These are phyloP conservation scores for Pichia ethanolica DNA, from an alignment of 805 yeast species.

Conservation along the genomic window DNA sequence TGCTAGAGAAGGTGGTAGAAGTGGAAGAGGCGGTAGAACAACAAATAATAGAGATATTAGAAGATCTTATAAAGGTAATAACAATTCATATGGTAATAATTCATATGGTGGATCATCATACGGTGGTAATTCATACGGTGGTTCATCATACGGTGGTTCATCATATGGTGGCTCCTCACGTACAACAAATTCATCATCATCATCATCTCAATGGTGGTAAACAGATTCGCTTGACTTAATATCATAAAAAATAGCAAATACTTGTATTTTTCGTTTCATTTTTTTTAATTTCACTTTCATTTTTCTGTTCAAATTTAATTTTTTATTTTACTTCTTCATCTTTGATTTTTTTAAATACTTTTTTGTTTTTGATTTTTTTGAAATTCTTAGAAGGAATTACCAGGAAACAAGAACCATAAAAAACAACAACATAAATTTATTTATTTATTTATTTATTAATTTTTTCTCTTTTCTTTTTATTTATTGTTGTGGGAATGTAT, in stretches of 20 bases:
- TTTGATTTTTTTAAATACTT: neutral
- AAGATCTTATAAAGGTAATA: conserved; percentile 19
- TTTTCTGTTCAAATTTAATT: neutral
- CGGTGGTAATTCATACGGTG: conserved; percentile 20
- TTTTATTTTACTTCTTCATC: neutral
- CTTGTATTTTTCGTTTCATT: neutral
- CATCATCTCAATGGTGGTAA: conserved; percentile 31
- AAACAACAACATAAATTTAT: too few species aligned
- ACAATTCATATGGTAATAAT: conserved; percentile 15
- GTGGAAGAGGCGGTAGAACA: conserved; percentile 33
- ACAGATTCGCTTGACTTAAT: neutral
- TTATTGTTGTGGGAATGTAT: too few species aligned
- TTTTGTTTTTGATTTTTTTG: neutral
- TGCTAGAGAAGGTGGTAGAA: conserved; percentile 64
- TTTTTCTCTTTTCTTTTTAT: too few species aligned
- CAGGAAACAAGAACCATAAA: too few species aligned
- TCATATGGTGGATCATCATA: conserved; percentile 22
- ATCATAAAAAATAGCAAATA: too few species aligned
- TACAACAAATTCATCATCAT: conserved; percentile 7
- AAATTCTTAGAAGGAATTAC: too few species aligned
- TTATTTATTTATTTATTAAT: too few species aligned
- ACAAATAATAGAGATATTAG: conserved; percentile 12
- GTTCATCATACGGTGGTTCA: conserved; percentile 30
- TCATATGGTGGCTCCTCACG: conserved; percentile 13
- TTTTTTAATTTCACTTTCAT: conserved; percentile 6